Conservation (phyloP, 1,284 basidiomycete species). For the Schizophyllum amplum region DNA sequence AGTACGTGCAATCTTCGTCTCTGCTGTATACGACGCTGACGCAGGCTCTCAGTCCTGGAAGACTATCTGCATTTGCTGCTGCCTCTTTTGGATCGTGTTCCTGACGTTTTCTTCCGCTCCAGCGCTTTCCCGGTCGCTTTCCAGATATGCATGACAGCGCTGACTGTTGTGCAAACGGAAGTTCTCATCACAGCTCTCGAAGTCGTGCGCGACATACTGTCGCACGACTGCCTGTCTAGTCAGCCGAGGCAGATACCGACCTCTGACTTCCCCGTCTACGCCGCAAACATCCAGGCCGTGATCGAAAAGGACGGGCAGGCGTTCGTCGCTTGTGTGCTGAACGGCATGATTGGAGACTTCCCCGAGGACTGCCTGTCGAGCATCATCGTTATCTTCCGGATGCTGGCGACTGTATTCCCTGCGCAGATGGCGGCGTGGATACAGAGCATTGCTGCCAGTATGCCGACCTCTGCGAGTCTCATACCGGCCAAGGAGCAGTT, state of each 20-base stretch:
- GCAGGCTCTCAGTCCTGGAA: conserved; percentile 80
- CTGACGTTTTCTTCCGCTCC: conserved; percentile 74
- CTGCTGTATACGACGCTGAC: conserved; percentile 1
- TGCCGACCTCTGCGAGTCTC: conserved; percentile 60
- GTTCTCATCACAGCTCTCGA: conserved; percentile 79
- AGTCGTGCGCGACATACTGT: conserved; percentile 66
- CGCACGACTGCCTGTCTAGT: conserved; percentile 58
- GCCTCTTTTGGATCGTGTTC: conserved; percentile 60
- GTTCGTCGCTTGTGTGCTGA: conserved; percentile 65
- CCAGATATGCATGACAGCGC: conserved; percentile 65
- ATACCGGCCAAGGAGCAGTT: conserved; percentile 70
- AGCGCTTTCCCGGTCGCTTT: conserved; percentile 71
- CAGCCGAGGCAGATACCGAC: conserved; percentile 34
- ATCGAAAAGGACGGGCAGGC: conserved; percentile 71
- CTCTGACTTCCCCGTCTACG: conserved; percentile 59
- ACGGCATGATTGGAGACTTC: conserved; percentile 80
- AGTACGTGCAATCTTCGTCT: conserved; percentile 37
- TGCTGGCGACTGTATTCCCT: conserved; percentile 61
- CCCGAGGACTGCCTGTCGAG: conserved; percentile 77
- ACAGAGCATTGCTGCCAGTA: conserved; percentile 58
- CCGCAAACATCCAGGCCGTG: conserved; percentile 56
- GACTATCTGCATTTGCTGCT: conserved; percentile 86
- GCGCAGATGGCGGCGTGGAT: conserved; percentile 68
- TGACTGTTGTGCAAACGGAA: conserved; percentile 76
- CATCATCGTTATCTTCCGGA: conserved; percentile 74